Evolutionary conservation across 495 filamentous ascomycete species (phyloP), one percentile per base, ranked within the genome.

Genomic region (Penicillium cinerascens): DNA sequence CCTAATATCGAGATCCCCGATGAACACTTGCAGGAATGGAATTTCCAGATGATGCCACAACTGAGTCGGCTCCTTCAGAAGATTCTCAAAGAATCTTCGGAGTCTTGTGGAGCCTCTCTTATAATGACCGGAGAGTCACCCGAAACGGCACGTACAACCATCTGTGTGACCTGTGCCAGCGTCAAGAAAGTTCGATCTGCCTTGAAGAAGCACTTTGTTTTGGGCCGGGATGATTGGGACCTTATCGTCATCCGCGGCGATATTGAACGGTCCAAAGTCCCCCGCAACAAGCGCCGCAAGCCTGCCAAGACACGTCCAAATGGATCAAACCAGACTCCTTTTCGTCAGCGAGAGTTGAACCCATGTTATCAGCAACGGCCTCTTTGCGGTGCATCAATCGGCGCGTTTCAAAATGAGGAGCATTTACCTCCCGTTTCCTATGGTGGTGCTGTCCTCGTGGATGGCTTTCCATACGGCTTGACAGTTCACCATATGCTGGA

Each of bases 401-500:
- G 92, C 16, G 91, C 92, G 1, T 96, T 87, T 71, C 80, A 87
- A 47, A 87, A 89, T 40, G 85, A 89, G 42, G 81, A 86, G 38
- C 91, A 95, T 58, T 71, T 96, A 2, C 91, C 91, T 11, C 87
- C 92, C 1, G 92, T 93, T 3, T 91, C 90, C 9, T 91, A 92
- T 65, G 92, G 92, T 4, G 92, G 92, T 13, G 76, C 95, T 1
- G 80, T 97, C 37, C 71, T 93, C 7, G 83, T 96, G 6, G 90
- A 97, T 65, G 83, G 86, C 46, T 81, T 86, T 55, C 82, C 87
- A 1, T 93, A 89, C 63, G 92, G 92, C 7, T 89, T 97, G 86
- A 96, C 87, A 16, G 92, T 97, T 3, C 92, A 97, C 57, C 92
- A 97, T 64, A 89, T 97, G 84, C 78, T 97, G 1, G 92, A 97